Evolutionary conservation across 768 basidiomycete species (phyloP).

Genomic region (Hygrocybe coccinea): DNA sequence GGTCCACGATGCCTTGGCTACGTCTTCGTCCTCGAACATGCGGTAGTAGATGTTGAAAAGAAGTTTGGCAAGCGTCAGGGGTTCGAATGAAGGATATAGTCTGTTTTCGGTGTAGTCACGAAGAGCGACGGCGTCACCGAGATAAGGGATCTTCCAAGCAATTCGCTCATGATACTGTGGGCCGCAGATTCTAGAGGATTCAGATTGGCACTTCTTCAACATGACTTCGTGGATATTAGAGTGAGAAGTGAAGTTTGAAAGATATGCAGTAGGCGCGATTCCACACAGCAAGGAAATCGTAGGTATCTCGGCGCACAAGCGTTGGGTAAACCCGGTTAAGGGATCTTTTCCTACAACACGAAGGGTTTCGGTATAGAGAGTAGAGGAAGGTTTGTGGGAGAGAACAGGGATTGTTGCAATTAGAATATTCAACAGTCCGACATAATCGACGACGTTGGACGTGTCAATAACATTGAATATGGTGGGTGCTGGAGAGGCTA

Average conservation of each 20-base stretch:
- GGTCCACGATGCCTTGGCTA: slow-evolving; percentile 5
- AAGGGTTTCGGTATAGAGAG: slow-evolving; percentile 34
- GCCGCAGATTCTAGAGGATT: no score
- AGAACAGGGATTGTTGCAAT: slow-evolving; percentile 29
- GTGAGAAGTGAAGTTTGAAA: slow-evolving; percentile 33
- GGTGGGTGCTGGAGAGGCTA: slow-evolving; percentile 20
- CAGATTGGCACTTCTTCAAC: neutral
- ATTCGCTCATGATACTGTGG: slow-evolving; percentile 34
- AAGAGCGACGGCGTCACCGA: slow-evolving; percentile 20
- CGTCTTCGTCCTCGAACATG: slow-evolving; percentile 35
- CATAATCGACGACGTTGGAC: slow-evolving; percentile 36
- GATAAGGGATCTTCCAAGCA: slow-evolving; percentile 33
- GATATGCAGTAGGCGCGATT: slow-evolving; percentile 30
- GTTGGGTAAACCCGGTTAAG: slow-evolving; percentile 28
- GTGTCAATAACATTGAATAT: slow-evolving; percentile 39
- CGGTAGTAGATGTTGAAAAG: slow-evolving; percentile 37
- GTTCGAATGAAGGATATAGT: slow-evolving; percentile 17
- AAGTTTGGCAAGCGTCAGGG: slow-evolving; percentile 29
- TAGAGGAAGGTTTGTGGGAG: slow-evolving; percentile 13
- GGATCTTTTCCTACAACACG: slow-evolving; percentile 23
- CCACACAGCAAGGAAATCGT: slow-evolving; percentile 33
- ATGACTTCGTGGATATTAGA: slow-evolving; percentile 36
- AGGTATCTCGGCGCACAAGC: slow-evolving; percentile 30
- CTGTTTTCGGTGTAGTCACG: neutral
- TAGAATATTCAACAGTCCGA: slow-evolving; percentile 38